Conservation (phyloP, 73 alveolate species). For the Tetrahymena borealis region DNA sequence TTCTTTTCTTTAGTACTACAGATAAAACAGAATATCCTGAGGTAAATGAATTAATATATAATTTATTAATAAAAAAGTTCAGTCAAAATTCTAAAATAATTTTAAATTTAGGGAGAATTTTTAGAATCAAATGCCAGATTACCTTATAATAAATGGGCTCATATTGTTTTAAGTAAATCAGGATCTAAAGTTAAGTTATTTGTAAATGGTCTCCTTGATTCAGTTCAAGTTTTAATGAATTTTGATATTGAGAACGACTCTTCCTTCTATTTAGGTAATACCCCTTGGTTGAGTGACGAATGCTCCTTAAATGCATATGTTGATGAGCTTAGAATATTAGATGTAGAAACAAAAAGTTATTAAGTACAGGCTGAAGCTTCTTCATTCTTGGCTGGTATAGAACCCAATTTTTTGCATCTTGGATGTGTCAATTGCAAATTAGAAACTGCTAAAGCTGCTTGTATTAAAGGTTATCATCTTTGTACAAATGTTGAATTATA, state of each 20-base stretch:
- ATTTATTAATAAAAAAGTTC: too few relatives aligned
- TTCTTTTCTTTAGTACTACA: constrained; percentile 14
- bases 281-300: constrained; percentile 53
- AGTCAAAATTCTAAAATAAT: not conserved
- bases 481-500: constrained; percentile 74
- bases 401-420: constrained; percentile 52
- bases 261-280: constrained; percentile 53
- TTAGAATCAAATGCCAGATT: constrained; percentile 48
- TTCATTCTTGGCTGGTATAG: constrained; percentile 49
- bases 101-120: constrained; percentile 12
- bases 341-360: constrained; percentile 45
- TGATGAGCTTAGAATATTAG: constrained; percentile 55
- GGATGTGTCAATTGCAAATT: constrained; percentile 63
- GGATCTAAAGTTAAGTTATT: constrained; percentile 39
- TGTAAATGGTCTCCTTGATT: constrained; percentile 70
- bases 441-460: constrained; percentile 50
- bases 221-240: constrained; percentile 26
- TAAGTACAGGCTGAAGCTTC: constrained; percentile 55
- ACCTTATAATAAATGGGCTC: constrained; percentile 51
- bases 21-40: constrained; percentile 2
- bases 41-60: not conserved
- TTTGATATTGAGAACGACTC: constrained; percentile 32
- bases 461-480: constrained; percentile 60
- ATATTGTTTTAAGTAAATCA: constrained; percentile 46
- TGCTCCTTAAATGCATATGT: constrained; percentile 46